phyloP scores from a whole-genome alignment of 2,329 filamentous ascomycete genomes.

The Thermothelomyces thermophilus region DNA sequence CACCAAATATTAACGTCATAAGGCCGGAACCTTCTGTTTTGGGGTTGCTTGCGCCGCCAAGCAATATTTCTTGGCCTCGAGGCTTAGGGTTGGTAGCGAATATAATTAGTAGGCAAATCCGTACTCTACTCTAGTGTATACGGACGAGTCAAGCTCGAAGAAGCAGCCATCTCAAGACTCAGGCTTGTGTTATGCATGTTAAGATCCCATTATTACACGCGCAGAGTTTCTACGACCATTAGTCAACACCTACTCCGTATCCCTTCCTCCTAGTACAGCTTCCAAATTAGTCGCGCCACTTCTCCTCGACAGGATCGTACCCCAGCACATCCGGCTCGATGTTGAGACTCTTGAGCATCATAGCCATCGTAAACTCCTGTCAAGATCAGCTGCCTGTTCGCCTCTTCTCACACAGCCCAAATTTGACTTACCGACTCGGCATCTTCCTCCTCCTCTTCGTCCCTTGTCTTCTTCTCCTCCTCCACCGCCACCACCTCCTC shows the following conservation, averaged over 20 bases:
- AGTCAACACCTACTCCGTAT: background rate
- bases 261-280: background rate
- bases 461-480: constrained; percentile 9
- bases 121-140: too few species aligned
- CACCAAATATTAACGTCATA: too few species aligned
- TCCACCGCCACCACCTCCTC: background rate
- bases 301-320: constrained; percentile 29
- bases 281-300: constrained; percentile 24
- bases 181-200: too few species aligned
- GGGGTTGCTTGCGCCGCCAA: too few species aligned
- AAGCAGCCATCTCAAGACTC: too few species aligned
- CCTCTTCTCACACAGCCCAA: background rate
- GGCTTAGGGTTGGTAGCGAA: too few species aligned
- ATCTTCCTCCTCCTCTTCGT: constrained; percentile 13
- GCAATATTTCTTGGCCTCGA: too few species aligned
- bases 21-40: background rate
- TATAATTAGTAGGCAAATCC: too few species aligned
- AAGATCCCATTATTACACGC: too few species aligned
- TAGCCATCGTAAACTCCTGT: constrained; percentile 33
- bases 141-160: too few species aligned
- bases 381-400: constrained; percentile 5
- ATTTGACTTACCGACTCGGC: constrained; percentile 13
- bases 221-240: background rate
- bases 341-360: constrained; percentile 34
- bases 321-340: constrained; percentile 32